phyloP scores from a whole-genome alignment of 768 basidiomycete genomes.

The Gloeostereum incarnatum region DNA sequence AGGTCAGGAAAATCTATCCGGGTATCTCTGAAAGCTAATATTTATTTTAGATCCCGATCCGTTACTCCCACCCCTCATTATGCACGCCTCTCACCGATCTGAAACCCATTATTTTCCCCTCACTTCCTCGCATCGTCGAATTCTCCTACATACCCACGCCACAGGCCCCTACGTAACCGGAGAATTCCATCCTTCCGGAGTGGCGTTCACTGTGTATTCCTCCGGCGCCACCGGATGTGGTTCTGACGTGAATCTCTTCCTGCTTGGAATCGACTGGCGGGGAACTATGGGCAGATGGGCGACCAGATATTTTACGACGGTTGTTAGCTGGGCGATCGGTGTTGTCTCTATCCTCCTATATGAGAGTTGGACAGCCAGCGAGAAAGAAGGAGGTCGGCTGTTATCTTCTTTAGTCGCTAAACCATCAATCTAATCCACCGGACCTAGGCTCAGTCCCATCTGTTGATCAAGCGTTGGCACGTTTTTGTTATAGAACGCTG shows the following conservation, averaged over 20 bases:
- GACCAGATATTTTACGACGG: constrained; percentile 63
- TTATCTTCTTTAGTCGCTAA: background rate
- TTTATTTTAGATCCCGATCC: constrained; percentile 35
- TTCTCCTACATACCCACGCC: constrained; percentile 61
- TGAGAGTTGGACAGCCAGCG: constrained; percentile 34
- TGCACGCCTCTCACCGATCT: constrained; percentile 44
- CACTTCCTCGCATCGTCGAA: constrained; percentile 20
- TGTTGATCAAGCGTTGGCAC: constrained; percentile 36
- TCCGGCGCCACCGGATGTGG: constrained; percentile 42
- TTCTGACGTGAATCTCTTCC: constrained; percentile 24
- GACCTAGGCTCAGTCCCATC: constrained; percentile 37
- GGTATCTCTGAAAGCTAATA: background rate
- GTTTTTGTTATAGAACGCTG: constrained; percentile 29
- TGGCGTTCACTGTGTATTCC: constrained; percentile 53
- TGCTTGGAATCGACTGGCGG: constrained; percentile 60
- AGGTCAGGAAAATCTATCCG: background rate
- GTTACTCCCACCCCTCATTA: constrained; percentile 55
- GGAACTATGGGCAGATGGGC: constrained; percentile 63
- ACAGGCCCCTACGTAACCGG: constrained; percentile 50
- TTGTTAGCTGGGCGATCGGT: constrained; percentile 68
- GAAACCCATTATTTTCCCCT: constrained; percentile 69
- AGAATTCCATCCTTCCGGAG: constrained; percentile 19
- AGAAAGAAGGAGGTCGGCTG: constrained; percentile 17
- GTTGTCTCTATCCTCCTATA: constrained; percentile 53
- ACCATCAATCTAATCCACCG: background rate